Evolutionary conservation across 495 filamentous ascomycete genomes (phyloP), one percentile per base, ranked within the genome.

Genomic region (Friedmanniomyces simplex): DNA sequence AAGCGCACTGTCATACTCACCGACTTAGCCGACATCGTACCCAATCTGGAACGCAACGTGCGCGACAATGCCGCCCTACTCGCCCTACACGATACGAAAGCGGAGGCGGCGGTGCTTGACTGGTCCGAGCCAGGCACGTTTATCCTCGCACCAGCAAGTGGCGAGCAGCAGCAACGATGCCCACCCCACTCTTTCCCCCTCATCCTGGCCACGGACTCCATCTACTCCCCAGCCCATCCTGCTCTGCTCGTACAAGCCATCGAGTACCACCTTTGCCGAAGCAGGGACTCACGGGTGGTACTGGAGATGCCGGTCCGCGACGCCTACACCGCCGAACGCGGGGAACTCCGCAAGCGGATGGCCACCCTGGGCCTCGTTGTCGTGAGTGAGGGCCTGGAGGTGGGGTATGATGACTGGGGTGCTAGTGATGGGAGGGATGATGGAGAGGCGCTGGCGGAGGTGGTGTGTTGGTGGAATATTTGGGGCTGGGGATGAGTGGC

Each of bases 321-420:
- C 52, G 76, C 77, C 26, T 82, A 84, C 63, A 56, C 73, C 2
- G 63, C 65, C 0, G 78, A 86, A 61, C 69, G 77, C 5, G 60
- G 69, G 32, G 77, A 82, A 14, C 79, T 89, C 53, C 73, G 74
- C 21, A 46, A 69, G 36, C 67, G 79, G 10, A 81, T 89, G 82
- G 47, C 45, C 7, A 64, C 65, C 0, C 58, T 72, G 47, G 82
- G 83, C 2, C 69, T 89, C 52, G 64, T 63, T 14, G 58, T 83
- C 0, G 39, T 81, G 16, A 73, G 77, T 14, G 75, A 86, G 62
- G 86, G 84, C 0, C 72, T 79, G 43, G 86, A 89, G 67, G 68
- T 69, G 1, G 86, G 85, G 1, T 77, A 77, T 57, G 86, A 89
- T 65, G 86, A 89, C 63, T 89, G 86, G 86, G 81, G 51, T 12